Evolutionary conservation across 2,329 filamentous ascomycete species (phyloP), one percentile per base, ranked within the genome.

Genomic region (Calonectria multiphialidica): DNA sequence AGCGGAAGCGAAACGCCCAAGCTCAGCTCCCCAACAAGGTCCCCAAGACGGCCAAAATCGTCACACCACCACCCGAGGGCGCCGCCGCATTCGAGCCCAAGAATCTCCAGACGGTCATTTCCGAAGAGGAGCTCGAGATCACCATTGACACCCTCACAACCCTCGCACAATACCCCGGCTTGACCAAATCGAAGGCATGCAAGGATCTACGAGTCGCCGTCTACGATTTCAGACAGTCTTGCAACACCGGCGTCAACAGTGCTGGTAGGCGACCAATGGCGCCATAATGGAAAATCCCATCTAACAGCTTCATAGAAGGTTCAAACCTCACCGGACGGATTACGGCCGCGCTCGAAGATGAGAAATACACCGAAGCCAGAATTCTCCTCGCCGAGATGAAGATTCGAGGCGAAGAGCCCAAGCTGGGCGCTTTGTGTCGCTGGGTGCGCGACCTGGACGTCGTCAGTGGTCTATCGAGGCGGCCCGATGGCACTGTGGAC

Each of bases 391-490:
- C 92, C 0, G 92, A 94, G 83, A 94, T 94, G 92, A 87, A 89
- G 35, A 90, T 94, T 21, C 86, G 92, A n/a, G 84, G 86, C 3
- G 88, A 94, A 73, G 87, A 89, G 21, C 92, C 92, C 0, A 93
- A 93, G 75, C 83, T 94, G 0, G 93, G 93, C 23, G 91, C 92
- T 1, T 82, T 94, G 9, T 94, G 92, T 80, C 90, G 93, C 69
- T 94, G 93, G 93, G 92, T 94, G 5, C 88, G 93, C 70, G 92
- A 93, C 78, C 84, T 94, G 30, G 92, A 94, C 77, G 90, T 93
- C 28, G 90, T 93, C 62, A 93, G 90, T 75, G 92, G 92, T 2
- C 83, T 93, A 9, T 90, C 90, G 4, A 90, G 90, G 25, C 85
- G 89, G 66, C 84, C 89, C 0, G 85, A 85, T 2, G 86, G 86